phyloP scores from a whole-genome alignment of 306 rosid species.

The Echinosophora koreensis region DNA sequence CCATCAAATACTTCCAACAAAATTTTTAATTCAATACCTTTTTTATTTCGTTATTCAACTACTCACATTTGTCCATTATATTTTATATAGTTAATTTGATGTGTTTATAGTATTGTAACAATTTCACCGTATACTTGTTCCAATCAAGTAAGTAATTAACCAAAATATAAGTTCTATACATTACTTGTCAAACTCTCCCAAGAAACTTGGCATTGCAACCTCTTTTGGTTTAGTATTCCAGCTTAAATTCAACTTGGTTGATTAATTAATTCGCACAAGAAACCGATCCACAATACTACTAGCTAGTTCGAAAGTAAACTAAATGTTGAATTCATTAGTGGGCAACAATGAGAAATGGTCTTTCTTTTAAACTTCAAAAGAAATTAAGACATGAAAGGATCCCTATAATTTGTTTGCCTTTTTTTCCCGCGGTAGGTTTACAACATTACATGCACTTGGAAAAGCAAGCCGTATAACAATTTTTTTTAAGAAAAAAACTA shows the following conservation, averaged over 20 bases:
- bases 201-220: background rate
- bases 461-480: slow-evolving; percentile 9
- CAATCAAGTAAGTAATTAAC: background rate
- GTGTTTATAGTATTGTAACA: background rate
- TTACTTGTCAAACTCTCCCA: slow-evolving; percentile 31
- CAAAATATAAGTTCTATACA: background rate
- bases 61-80: background rate
- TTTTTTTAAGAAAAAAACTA: too few species aligned
- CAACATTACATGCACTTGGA: background rate
- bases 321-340: background rate
- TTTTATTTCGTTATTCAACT: too few species aligned
- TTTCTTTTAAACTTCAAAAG: background rate
- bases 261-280: slow-evolving; percentile 33
- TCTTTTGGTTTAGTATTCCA: background rate
- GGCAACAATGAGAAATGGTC: background rate
- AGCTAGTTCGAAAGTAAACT: background rate
- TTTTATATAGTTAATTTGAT: background rate
- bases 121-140: background rate
- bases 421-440: slow-evolving; percentile 2
- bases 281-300: background rate
- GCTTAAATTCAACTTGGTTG: background rate
- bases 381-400: background rate
- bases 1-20: too few species aligned
- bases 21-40: too few species aligned
- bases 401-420: background rate